Conservation (phyloP, 345 rosid species). For the Isatis tinctoria region DNA sequence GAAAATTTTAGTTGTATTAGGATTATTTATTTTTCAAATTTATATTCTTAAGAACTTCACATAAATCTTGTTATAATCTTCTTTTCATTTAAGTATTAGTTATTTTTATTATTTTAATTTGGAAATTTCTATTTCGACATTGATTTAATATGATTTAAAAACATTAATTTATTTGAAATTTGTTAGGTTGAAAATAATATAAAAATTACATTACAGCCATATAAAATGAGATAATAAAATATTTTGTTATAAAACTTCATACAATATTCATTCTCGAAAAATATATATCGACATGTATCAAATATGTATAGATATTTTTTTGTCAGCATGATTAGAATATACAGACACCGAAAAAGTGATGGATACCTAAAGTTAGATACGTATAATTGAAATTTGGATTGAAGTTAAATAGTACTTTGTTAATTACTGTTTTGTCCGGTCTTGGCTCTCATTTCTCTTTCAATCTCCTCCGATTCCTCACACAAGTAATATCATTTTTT, state of each 20-base stretch:
- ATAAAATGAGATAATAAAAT: too few relatives aligned
- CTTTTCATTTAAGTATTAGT: too few relatives aligned
- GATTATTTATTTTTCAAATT: neutral
- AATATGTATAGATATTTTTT: neutral
- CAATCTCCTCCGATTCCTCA: neutral
- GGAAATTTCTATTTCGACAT: too few relatives aligned
- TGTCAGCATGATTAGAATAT: neutral
- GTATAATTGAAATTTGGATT: neutral
- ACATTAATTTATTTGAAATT: too few relatives aligned
- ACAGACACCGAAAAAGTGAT: neutral
- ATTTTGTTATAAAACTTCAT: too few relatives aligned
- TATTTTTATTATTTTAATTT: too few relatives aligned
- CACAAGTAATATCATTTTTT: neutral
- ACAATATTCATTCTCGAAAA: too few relatives aligned
- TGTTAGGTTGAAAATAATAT: too few relatives aligned
- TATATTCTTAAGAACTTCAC: neutral
- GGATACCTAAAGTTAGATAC: conserved; percentile 3
- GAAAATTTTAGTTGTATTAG: neutral
- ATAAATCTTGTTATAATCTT: neutral
- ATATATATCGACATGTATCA: neutral
- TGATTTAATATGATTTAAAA: too few relatives aligned
- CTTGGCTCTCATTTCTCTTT: neutral
- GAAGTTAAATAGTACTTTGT: neutral
- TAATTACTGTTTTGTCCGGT: neutral
- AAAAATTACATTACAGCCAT: too few relatives aligned